Evolutionary conservation across 2,329 filamentous ascomycete species (phyloP).

Genomic region (Celoporthe dispersa): DNA sequence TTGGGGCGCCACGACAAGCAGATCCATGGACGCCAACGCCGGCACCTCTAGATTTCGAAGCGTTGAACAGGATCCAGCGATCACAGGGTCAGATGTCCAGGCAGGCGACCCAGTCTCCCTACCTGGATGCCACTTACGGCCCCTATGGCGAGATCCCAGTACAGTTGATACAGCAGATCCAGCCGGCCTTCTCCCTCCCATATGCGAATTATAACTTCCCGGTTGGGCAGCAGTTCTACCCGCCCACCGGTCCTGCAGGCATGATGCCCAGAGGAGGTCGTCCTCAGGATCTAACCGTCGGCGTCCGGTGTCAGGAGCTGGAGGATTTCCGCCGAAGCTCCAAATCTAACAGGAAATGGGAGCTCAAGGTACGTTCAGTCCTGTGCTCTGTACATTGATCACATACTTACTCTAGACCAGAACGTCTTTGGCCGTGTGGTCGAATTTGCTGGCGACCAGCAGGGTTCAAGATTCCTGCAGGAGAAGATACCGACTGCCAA

Average conservation of each 20-base stretch:
- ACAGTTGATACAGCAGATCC: slow-evolving; percentile 24
- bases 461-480: slow-evolving; percentile 95
- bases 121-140: slow-evolving; percentile 15
- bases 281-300: slow-evolving; percentile 57
- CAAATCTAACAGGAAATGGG: slow-evolving; percentile 75
- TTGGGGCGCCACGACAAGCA: slow-evolving; percentile 13
- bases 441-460: slow-evolving; percentile 94
- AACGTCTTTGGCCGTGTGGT: slow-evolving; percentile 88
- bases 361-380: slow-evolving; percentile 67
- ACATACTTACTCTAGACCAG: slow-evolving; percentile 40
- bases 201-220: slow-evolving; percentile 19
- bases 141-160: slow-evolving; percentile 8
- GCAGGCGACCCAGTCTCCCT: slow-evolving; percentile 24
- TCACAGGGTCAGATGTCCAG: slow-evolving; percentile 23
- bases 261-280: slow-evolving; percentile 14
- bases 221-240: slow-evolving; percentile 20
- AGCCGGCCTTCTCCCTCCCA: slow-evolving; percentile 1
- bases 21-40: slow-evolving; percentile 19
- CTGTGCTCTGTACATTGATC: neutral
- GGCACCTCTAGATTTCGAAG: slow-evolving; percentile 17
- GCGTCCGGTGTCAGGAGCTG: slow-evolving; percentile 71
- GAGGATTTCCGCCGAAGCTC: slow-evolving; percentile 79
- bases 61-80: slow-evolving; percentile 15
- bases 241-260: slow-evolving; percentile 26
- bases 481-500: slow-evolving; percentile 89